Conservation (phyloP, 1,139 yeast species). For the Taphrina pruni region DNA sequence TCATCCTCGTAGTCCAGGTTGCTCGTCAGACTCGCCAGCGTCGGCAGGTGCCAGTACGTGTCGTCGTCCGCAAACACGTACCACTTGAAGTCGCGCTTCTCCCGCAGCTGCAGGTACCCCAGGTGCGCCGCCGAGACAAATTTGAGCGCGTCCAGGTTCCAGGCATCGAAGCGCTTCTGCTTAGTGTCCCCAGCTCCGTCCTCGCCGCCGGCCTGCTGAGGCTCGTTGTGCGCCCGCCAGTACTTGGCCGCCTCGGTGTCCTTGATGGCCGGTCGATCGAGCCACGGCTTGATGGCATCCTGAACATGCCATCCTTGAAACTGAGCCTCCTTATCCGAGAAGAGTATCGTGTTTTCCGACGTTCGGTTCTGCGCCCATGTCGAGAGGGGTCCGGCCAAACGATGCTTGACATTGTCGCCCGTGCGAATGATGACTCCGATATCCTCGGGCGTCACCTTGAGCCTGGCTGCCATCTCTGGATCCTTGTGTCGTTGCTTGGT, state of each 20-base stretch:
- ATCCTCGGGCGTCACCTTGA: constrained; percentile 22
- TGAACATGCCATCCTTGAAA: constrained; percentile 15
- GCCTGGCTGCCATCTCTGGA: constrained; percentile 9
- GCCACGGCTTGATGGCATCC: constrained; percentile 23
- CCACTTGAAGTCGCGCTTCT: constrained; percentile 49
- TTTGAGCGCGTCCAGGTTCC: constrained; percentile 35
- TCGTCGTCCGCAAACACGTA: constrained; percentile 54
- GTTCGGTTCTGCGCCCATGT: constrained; percentile 20
- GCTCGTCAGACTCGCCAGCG: constrained; percentile 48
- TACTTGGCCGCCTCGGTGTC: constrained; percentile 21
- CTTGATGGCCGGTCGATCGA: constrained; percentile 19
- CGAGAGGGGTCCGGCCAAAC: constrained; percentile 22
- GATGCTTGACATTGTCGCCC: constrained; percentile 24
- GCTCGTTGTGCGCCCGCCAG: constrained; percentile 14
- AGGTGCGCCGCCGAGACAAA: constrained; percentile 27
- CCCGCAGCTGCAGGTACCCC: constrained; percentile 29
- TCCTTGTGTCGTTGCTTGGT: neutral
- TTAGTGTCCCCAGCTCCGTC: neutral
- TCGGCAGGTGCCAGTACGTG: constrained; percentile 50
- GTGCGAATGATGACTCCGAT: constrained; percentile 35
- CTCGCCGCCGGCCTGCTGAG: neutral
- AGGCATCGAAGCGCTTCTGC: constrained; percentile 22
- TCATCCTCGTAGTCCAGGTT: constrained; percentile 48
- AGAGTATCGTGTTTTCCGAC: constrained; percentile 13
- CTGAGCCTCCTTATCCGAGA: constrained; percentile 15